Base-by-base conservation (phyloP, 768 basidiomycete species). In the Mycena galopus region DNA sequence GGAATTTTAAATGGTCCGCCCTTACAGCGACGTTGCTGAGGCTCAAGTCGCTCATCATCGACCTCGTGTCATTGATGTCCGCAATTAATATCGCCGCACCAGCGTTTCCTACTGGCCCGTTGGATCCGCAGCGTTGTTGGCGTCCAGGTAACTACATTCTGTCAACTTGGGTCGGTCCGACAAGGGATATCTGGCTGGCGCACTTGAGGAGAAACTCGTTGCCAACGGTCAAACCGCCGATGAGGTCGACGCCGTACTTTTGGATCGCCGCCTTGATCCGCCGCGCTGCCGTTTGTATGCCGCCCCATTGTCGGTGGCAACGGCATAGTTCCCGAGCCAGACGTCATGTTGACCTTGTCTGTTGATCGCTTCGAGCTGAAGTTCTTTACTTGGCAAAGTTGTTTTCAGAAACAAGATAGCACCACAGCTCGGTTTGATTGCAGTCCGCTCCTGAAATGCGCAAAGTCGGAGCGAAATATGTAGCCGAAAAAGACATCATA, bases 261-360 rank as follows among this genome's bases (percentile, higher is more conserved):
- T 92, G 79, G 65, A 98, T 83, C 11, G 93, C 96, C 3, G 84
- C 79, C 73, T 91, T 82, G 67, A 96, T 89, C n/a, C 81, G 71
- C 88, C 87, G 25, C 88, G 88, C 81, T 99, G 97, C 44, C 93
- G 89, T 0, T 80, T 61, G 79, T 96, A 98, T 4, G 94, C 92
- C 0, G 88, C 84, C 27, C 87, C 84, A 44, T 90, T 88, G 81
- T 96, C 94, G 5, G 87, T 89, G 39, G 89, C 78, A 14, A 88
- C 76, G 25, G 86, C 86, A 78, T 93, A 95, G 77, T 91, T 94
- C 30, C 90, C 94, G 25, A 95, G 85, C 80, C 85, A 96, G 7
- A 97, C 94, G 82, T 86, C 90, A 98, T 88, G 81, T 97, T 86
- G 44, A 96, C 94, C 82, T 97, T 94, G 97, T 98, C 71, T 90